Base-by-base conservation (phyloP, 2,329 filamentous ascomycete species). In the Colletotrichum gigasporum region DNA sequence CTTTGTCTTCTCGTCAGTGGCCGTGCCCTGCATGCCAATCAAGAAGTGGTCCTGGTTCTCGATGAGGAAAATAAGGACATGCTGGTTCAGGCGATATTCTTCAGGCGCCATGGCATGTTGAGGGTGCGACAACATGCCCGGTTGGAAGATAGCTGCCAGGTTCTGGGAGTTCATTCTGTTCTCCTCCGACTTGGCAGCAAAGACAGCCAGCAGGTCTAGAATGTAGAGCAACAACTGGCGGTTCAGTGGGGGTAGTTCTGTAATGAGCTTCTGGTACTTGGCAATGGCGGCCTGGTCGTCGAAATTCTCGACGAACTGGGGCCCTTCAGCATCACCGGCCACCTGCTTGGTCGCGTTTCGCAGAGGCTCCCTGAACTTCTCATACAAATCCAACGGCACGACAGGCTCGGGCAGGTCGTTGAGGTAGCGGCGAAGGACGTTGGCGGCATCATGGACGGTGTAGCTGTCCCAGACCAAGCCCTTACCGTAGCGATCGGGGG, bases 11-110 rank as follows among this genome's bases (percentile, higher is more conserved):
- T 96, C 93, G 74, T 97, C 94, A n/a, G 94, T 92, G n/a, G 89
- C 94, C n/a, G 94, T 97, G 44, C 96, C 96, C 74, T 94, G 93
- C 96, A 99, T 99, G 58, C 96, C 96, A 68, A 99, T 96, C 69
- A 99, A 82, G 83, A 99, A 99, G 77, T 97, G 93, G 73, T 99
- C 96, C 76, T 99, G 96, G 72, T 99, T 97, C 74, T 98, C 94
- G 69, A 99, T 99, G 70, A 99, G 81, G 77, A 99, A 99, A 52
- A 99, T 97, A 68, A 99, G 86, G 18, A 99, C 95, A 72, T 96
- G 95, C 83, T 99, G 96, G 74, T 96, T 98, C 5, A 99, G 83
- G 30, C 93, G 90, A 75, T 99, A 99, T 74, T 98, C 95, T 61
- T 92, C 88, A 0, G 96, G 96, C 1, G 93, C 90, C 95, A 99